These are phyloP conservation scores for Tylopilus orsonianus DNA, from an alignment of 1,284 basidiomycete species.

Conservation along the genomic window DNA sequence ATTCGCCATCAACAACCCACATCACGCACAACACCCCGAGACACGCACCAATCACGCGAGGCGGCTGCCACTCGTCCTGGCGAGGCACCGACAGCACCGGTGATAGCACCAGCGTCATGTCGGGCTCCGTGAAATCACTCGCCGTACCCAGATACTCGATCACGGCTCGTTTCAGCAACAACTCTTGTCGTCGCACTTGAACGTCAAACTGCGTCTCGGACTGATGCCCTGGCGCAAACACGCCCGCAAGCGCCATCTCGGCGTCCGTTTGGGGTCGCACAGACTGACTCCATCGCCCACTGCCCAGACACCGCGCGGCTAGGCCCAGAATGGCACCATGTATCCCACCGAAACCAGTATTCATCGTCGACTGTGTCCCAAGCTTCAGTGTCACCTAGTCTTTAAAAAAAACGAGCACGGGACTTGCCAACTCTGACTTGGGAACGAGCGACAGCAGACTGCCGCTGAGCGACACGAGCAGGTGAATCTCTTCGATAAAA, in stretches of 20 bases:
- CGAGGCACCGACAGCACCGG: slow-evolving; percentile 52
- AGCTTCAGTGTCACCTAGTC: slow-evolving; percentile 3
- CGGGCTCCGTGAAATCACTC: slow-evolving; percentile 72
- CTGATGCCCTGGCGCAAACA: slow-evolving; percentile 53
- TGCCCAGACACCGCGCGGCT: slow-evolving; percentile 74
- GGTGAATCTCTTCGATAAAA: slow-evolving; percentile 72
- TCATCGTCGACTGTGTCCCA: slow-evolving; percentile 49
- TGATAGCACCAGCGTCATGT: slow-evolving; percentile 65
- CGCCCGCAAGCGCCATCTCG: slow-evolving; percentile 60
- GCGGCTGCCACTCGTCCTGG: slow-evolving; percentile 45
- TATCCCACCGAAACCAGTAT: slow-evolving; percentile 79
- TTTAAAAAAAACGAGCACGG: not conserved
- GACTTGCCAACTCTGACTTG: slow-evolving; percentile 73
- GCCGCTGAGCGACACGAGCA: slow-evolving; percentile 71
- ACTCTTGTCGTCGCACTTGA: slow-evolving; percentile 50
- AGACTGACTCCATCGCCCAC: slow-evolving; percentile 55
- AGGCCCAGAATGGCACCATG: slow-evolving; percentile 80
- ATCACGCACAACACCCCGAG: not conserved
- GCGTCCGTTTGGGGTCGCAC: slow-evolving; percentile 70
- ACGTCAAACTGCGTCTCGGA: slow-evolving; percentile 58
- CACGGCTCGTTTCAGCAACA: slow-evolving; percentile 57
- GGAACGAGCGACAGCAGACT: slow-evolving; percentile 68
- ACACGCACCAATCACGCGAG: slow-evolving; percentile 40
- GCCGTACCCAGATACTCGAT: slow-evolving; percentile 65
- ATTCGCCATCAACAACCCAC: not conserved